Evolutionary conservation across 2,329 filamentous ascomycete species (phyloP), one percentile per base, ranked within the genome.

Genomic region (Alternaria incomplexa): DNA sequence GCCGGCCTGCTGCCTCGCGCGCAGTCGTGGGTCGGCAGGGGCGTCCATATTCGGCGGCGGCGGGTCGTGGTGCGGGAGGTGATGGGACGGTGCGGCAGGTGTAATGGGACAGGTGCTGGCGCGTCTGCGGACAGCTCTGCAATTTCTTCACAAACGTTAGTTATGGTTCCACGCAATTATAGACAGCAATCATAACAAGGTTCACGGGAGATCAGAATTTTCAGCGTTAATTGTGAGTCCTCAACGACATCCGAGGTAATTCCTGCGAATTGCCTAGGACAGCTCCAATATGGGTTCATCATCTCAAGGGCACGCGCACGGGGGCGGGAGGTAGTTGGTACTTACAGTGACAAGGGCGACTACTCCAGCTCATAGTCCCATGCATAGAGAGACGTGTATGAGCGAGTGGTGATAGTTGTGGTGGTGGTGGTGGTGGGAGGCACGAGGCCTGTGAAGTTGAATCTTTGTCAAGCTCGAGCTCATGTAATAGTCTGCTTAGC

Each of bases 281-380:
- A 92, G 90, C 90, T 92, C 90, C 90, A 92, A 92, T 92, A 91
- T 76, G 73, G 72, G 74, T 77, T 89, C 87, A 89, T 89, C 88
- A 87, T 82, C 62, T 74, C 68, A 69, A 61, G 57, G 64, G 47
- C 48, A 43, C 23, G 45, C 52, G 53, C 47, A 50, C 62, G 50
- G 61, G 56, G 20, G 20, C 20, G 20, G 20, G 20, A 20, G 20
- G 20, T 20, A 20, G 20, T 20, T 20, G 20, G 20, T 20, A 20
- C 20, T 20, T 20, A 20, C 20, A 20, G 20, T 20, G 20, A 20
- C 20, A 20, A 20, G 20, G 20, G 20, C 20, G 20, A 20, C 20
- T 20, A 20, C 20, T 20, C 20, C 20, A 40, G 40, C 20, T 46
- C 53, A 62, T 61, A 62, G 52, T 48, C 56, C 36, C 15, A 12